These are phyloP conservation scores for Podosphaera fusca DNA, from an alignment of 2,329 filamentous ascomycete species.

Conservation along the genomic window DNA sequence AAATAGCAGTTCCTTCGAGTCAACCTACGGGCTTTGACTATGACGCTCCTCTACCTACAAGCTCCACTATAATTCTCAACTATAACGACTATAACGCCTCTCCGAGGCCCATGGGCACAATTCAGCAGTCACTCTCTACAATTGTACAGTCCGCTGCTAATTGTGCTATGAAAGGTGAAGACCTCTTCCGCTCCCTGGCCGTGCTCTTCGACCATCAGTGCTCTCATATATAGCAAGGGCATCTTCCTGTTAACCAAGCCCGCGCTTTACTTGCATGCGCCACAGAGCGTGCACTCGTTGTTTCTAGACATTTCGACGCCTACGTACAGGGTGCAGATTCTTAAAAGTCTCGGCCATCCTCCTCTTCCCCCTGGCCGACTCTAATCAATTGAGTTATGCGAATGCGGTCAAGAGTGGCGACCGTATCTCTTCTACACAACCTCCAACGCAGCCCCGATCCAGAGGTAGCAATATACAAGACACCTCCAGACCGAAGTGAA, in stretches of 20 bases:
- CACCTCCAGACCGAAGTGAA: background rate
- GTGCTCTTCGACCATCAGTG: background rate
- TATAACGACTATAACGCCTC: background rate
- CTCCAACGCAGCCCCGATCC: background rate
- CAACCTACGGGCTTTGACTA: background rate
- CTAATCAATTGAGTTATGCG: background rate
- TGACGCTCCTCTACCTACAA: background rate
- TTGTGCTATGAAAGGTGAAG: background rate
- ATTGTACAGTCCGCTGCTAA: background rate
- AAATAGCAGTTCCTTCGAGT: background rate
- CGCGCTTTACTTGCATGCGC: background rate
- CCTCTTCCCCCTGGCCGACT: background rate
- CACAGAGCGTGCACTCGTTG: background rate
- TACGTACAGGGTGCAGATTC: background rate
- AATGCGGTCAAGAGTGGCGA: background rate
- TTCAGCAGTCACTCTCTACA: background rate
- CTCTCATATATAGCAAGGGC: background rate
- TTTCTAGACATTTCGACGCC: background rate
- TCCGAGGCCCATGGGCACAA: background rate
- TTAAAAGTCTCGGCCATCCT: too few relatives aligned
- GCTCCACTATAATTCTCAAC: background rate
- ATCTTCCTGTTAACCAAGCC: background rate
- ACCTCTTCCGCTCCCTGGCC: background rate
- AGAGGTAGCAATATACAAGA: background rate
- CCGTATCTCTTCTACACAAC: background rate